These are phyloP conservation scores for Aspergillus carlsbadensis DNA, from an alignment of 495 filamentous ascomycete species.

Conservation along the genomic window DNA sequence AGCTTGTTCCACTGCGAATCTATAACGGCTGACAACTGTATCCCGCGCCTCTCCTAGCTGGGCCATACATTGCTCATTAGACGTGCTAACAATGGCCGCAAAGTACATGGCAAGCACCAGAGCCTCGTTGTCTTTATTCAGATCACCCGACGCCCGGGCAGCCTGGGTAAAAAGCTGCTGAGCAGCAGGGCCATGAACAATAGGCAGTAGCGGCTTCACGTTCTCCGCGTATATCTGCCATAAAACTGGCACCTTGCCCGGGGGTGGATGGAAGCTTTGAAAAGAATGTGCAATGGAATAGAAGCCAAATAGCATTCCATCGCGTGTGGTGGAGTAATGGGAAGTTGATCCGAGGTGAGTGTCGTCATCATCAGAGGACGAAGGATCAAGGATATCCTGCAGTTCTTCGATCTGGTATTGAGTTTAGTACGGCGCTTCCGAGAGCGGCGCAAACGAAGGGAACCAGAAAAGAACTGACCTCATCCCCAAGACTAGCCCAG, in stretches of 20 bases:
- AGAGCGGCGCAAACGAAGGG: neutral
- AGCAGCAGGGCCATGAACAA: slow-evolving; percentile 64
- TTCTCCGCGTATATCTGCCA: slow-evolving; percentile 71
- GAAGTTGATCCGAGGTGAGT: slow-evolving; percentile 54
- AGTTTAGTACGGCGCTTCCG: slow-evolving; percentile 10
- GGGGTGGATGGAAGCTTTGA: slow-evolving; percentile 51
- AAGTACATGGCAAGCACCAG: slow-evolving; percentile 81
- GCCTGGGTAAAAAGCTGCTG: slow-evolving; percentile 45
- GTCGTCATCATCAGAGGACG: slow-evolving; percentile 65
- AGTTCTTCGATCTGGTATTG: slow-evolving; percentile 64
- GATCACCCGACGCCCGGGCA: slow-evolving; percentile 48
- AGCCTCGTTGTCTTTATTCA: slow-evolving; percentile 65
- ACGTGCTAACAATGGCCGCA: slow-evolving; percentile 67
- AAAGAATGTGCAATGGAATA: slow-evolving; percentile 54
- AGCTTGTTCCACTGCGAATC: slow-evolving; percentile 78
- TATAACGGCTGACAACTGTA: slow-evolving; percentile 60
- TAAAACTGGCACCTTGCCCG: slow-evolving; percentile 61
- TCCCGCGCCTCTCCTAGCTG: slow-evolving; percentile 39
- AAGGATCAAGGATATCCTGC: slow-evolving; percentile 65
- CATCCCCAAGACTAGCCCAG: slow-evolving; percentile 85
- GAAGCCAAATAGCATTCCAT: slow-evolving; percentile 69
- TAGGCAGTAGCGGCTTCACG: slow-evolving; percentile 68
- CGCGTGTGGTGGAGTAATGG: slow-evolving; percentile 53
- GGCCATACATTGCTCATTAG: slow-evolving; percentile 38
- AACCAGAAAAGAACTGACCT: slow-evolving; percentile 50